Base-by-base conservation (phyloP, 768 basidiomycete genomes). In the Pulveroboletus ravenelii region DNA sequence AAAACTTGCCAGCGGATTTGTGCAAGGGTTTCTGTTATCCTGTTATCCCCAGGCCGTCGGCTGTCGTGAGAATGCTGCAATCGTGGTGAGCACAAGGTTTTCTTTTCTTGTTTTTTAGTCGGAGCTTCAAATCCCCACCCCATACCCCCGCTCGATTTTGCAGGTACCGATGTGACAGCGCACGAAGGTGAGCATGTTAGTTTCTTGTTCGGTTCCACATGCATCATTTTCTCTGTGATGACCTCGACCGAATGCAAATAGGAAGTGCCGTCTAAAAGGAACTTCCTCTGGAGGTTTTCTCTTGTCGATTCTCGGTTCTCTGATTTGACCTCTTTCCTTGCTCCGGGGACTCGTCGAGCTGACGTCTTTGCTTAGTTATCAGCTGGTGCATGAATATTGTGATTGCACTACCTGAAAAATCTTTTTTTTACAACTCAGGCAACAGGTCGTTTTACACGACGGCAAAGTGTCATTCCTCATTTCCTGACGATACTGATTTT, bases 251-350 rank as follows among this genome's bases (percentile, higher is more conserved):
- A 64, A 64, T 56, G 59, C 66, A 58, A 65, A 66, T 68, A 68
- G 66, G 66, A 68, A 68, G 66, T 68, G 66, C 66, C 66, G 66
- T 68, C 66, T 61, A 39, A 68, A 69, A 55, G 64, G 56, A 52
- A 45, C 43, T 3, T 54, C 41, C 35, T 38, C 13, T 53, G 53
- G 62, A 51, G 59, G 57, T 58, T 52, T 53, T 57, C 60, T 66
- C 41, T 31, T 70, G 66, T 68, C 64, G 66, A 68, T 41, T 54
- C 62, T 44, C 68, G 66, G 68, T 68, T 66, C 64, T 55, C 66
- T 70, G 68, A 68, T 34, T 47, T 48, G 37, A 36, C 27, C 36
- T 25, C 43, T 47, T 30, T 39, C 30, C 32, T 37, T 9, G 2
- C 6, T 29, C 15, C 3, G 9, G 10, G n/a, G 14, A n/a, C 10